Base-by-base conservation (phyloP, 352 stramenopile species). In the Achlya hypogyna region DNA sequence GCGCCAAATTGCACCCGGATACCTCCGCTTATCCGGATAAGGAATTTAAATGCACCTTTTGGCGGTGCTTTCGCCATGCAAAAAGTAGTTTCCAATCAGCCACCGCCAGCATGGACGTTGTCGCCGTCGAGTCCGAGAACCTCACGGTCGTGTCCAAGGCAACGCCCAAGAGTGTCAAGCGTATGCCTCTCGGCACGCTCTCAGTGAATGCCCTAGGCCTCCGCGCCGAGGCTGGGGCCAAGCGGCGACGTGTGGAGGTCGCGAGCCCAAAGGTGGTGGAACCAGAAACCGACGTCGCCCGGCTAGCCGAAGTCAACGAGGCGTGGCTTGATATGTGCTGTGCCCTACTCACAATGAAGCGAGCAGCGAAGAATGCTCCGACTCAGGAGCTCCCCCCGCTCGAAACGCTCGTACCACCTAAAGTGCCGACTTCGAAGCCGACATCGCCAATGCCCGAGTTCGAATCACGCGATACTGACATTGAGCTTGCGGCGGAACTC, bases 271-370 rank as follows among this genome's bases (percentile, higher is more conserved):
- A 5, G 2, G 16, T 45, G 31, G n/a, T 5, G 23, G n/a, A 28
- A 9, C 28, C 51, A 29, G 29, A 45, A 18, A 31, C 25, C 22
- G 22, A 42, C 25, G 5, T 22, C 42, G 47, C 31, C 8, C 60
- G 42, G 4, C 51, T 12, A 18, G 45, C 49, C 6, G 60, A 67
- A 29, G 4, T 67, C 20, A 93, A 91, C 68, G 63, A 87, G 28
- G 84, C 84, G 51, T 93, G 84, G 84, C 84, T 90, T 67, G 84
- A 93, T 63, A 93, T 93, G 84, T 78, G 90, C 53, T 69, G 89
- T 16, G 78, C 79, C 3, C 69, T 93, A 12, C 65, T 91, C 23
- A 79, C 88, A 70, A 83, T 75, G 65, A 81, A 79, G 69, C 71
- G 56, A 65, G 2, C 64, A 60, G 12, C 53, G 74, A 27, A 63